Base-by-base conservation (phyloP, 768 basidiomycete genomes). In the Boletus fagicola region DNA sequence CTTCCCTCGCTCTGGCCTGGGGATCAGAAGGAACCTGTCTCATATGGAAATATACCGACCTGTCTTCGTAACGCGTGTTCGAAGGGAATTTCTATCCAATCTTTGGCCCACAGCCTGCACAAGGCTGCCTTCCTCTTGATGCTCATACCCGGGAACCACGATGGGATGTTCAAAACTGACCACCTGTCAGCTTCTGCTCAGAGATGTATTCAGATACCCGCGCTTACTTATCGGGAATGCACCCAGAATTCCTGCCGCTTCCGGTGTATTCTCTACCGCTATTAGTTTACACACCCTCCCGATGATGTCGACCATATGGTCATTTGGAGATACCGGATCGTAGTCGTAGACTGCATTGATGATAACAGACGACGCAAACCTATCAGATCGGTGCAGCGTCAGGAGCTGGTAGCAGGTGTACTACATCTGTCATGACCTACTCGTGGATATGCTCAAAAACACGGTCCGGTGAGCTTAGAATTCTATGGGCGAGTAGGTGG, bases 311-410 rank as follows among this genome's bases (percentile, higher is more conserved):
- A 60, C 49, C 36, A 54, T 46, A 50, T 52, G 42, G 43, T 65
- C 64, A 53, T 63, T 40, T 22, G 45, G 28, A 18, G 57, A 65
- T 16, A 26, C 13, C 26, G 58, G 59, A 45, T 67, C 61, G n/a
- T 67, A 65, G 46, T 56, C 63, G 36, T 68, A 52, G 44, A 57
- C 31, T 16, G 57, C 55, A 43, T 53, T 52, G 18, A 65, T 55
- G 12, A 70, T 65, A 51, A 76, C 72, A 62, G 74, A 59, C 63
- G 65, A 22, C 15, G 53, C 44, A 26, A 56, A 59, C 42, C 59
- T 67, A 48, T 46, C 30, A 36, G 20, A 47, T 48, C 7, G 12
- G 43, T n/a, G 38, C 12, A 2, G 24, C 9, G 10, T 54, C 36
- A 54, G 24, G 13, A 43, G 9, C 18, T 16, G 40, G 28, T 7